Conservation (phyloP, 352 stramenopile species). For the Phytopythium sindhum region DNA sequence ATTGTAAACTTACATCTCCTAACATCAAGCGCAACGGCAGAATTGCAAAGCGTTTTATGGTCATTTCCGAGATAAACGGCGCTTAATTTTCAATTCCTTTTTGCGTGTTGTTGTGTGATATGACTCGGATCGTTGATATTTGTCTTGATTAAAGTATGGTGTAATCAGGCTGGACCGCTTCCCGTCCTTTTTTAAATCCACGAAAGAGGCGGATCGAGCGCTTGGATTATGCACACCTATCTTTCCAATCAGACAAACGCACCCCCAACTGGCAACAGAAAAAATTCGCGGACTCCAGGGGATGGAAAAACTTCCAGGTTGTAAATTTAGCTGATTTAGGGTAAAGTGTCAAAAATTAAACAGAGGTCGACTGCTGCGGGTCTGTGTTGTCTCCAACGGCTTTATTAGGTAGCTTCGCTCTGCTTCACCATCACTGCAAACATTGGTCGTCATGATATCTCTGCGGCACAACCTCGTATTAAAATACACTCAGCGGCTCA, state of each 20-base stretch:
- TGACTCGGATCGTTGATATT: background rate
- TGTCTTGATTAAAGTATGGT: background rate
- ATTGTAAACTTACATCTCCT: background rate
- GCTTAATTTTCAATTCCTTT: background rate
- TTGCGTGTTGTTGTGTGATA: background rate
- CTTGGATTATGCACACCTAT: background rate
- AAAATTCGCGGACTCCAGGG: constrained; percentile 1
- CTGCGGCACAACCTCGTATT: no score
- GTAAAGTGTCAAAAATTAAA: background rate
- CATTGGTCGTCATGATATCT: no score
- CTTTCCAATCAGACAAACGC: background rate
- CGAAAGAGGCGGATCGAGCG: background rate
- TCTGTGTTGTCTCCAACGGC: background rate
- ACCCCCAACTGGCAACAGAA: background rate
- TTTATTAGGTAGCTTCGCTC: background rate
- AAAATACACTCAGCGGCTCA: no score
- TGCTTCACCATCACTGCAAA: no score
- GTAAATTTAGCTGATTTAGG: background rate
- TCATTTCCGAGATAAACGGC: background rate
- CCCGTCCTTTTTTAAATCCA: background rate
- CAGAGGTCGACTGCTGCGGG: background rate
- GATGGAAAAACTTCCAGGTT: background rate
- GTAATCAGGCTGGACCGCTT: background rate
- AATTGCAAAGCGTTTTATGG: background rate
- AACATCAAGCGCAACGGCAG: background rate